Base-by-base conservation (phyloP, 805 yeast species). In the Schizosaccharomyces osmophilus region DNA sequence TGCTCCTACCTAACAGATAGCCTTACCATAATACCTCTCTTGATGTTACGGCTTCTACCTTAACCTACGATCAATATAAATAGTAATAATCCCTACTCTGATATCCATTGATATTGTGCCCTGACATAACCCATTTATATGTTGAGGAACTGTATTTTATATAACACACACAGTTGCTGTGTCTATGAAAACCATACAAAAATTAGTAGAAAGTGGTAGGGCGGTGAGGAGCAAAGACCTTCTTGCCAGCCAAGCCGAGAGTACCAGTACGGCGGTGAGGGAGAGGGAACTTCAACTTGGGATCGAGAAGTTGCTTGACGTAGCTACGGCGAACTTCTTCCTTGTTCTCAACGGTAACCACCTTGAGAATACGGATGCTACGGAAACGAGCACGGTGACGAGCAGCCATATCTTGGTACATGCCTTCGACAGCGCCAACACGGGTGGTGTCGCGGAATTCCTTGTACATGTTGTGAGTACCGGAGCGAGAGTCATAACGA, bases 391-490 rank as follows among this genome's bases (percentile, higher is more conserved):
- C 93, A 85, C 98, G 88, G 95, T 93, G 99, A 82, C 98, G 89
- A 71, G 99, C 97, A 79, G 99, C 99, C 85, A 93, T 85, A 80
- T 93, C 99, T 78, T 85, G 89, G 93, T 93, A 93, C 84, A 93
- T 84, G 75, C 93, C 81, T 79, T 86, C 95, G 75, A 93, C 97
- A 71, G 97, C 98, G 77, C 87, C 95, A 68, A 88, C 95, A 82
- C 99, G 93, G 82, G 96, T 79, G 72, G 90, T 95, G 73, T 90
- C 98, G 80, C 98, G 88, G 93, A 87, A 87, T 82, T 93, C 99
- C 84, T 93, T 93, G 96, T 93, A 93, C 97, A 93, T 93, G 94
- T 93, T 93, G 95, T 93, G 98, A 74, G 95, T 89, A 82, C 99
- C 99, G 70, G 98, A 93, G 85, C 99, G 94, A 69, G 99, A 93